These are phyloP conservation scores for Candolleomyces eurysporus DNA, from an alignment of 768 basidiomycete species.

Conservation along the genomic window DNA sequence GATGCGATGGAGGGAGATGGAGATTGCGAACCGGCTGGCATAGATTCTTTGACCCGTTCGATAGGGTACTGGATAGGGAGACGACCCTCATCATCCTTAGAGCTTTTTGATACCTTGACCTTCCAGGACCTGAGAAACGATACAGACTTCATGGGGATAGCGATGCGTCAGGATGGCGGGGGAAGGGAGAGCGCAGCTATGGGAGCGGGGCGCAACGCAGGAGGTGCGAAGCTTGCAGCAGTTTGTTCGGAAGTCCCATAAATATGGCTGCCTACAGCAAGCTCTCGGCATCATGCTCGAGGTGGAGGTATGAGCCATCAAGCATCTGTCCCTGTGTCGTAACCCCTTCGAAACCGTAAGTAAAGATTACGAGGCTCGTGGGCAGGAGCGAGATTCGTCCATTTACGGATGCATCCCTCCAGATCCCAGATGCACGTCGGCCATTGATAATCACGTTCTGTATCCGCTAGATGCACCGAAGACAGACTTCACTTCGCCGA, in stretches of 20 bases:
- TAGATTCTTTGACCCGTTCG: constrained; percentile 5
- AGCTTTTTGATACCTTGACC: constrained; percentile 30
- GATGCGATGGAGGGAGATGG: constrained; percentile 2
- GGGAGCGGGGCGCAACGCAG: neutral
- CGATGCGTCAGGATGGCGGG: constrained; percentile 2
- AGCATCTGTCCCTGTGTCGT: constrained; percentile 32
- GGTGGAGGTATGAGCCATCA: constrained; percentile 21
- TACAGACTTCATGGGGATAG: constrained; percentile 34
- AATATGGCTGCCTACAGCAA: constrained; percentile 22
- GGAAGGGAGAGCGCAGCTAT: constrained; percentile 6
- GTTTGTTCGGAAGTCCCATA: constrained; percentile 10
- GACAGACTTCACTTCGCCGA: constrained; percentile 8
- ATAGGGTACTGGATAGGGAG: constrained; percentile 7
- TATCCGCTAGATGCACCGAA: constrained; percentile 7
- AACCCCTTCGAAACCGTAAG: constrained; percentile 5
- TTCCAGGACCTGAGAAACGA: constrained; percentile 39
- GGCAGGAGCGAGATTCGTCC: constrained; percentile 7
- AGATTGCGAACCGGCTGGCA: neutral
- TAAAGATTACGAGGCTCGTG: constrained; percentile 18
- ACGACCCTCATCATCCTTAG: constrained; percentile 14
- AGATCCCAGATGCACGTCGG: constrained; percentile 7
- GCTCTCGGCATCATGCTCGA: constrained; percentile 21
- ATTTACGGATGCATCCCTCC: constrained; percentile 5
- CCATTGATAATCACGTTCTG: constrained; percentile 12
- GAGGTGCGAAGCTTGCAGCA: neutral